Evolutionary conservation across 2,329 filamentous ascomycete species (phyloP), one percentile per base, ranked within the genome.

Genomic region (Ophiostoma ips): DNA sequence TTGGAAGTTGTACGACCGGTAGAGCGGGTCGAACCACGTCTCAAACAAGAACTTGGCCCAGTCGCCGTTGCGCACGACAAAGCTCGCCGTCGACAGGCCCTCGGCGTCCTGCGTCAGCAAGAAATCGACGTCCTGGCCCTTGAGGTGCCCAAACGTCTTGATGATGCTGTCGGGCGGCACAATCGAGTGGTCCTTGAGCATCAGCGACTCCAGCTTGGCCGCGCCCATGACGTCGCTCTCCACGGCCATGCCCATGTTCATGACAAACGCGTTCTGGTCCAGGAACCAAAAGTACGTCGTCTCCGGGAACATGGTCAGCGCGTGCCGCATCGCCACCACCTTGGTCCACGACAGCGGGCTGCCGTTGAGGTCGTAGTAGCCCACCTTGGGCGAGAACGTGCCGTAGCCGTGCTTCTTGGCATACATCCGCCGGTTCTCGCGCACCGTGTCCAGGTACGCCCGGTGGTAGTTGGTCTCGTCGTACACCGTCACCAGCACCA

Each of bases 101-200:
- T 85, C 82, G 45, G 76, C 77, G 62, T 98, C 92, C 66, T 95
- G 88, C 7, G 85, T 84, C 35, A 95, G 64, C 36, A 95, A 75
- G 13, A 96, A 71, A 56, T 94, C 85, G 38, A 94, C 80, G 50
- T 88, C 77, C 41, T 84, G 73, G 34, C 81, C 82, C 55, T 79
- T 80, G n/a, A 95, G 70, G 61, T 94, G 83, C 15, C 76, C 71
- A 62, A 94, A 95, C 0, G 94, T 96, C 71, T 86, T 90, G 68
- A 98, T 96, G 59, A 98, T 89, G 67, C 87, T 94, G 67, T 95
- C 87, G 0, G 94, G 92, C 2, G 90, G 92, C 9, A 96, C 90
- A 47, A 98, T 80, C 6, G 92, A 79, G 49, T 81, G 75, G 64
- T 95, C 85, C 63, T 81, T 84, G 58, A 92, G 77, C 87, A 96